These are phyloP conservation scores for Massarina eburnea DNA, from an alignment of 2,329 filamentous ascomycete genomes.

Conservation along the genomic window DNA sequence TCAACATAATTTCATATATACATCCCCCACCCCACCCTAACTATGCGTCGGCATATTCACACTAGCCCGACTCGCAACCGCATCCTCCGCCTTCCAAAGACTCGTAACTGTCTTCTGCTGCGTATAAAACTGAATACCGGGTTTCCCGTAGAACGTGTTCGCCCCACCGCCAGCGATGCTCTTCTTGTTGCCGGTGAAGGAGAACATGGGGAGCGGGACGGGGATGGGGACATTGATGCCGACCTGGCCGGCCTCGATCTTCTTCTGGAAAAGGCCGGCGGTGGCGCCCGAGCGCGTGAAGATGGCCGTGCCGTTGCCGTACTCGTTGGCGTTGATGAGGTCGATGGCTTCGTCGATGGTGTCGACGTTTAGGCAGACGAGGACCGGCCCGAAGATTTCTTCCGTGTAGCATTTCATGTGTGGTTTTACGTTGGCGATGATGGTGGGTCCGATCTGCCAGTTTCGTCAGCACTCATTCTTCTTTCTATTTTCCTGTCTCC, in stretches of 20 bases:
- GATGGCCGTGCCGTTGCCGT: constrained; percentile 83
- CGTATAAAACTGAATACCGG: constrained; percentile 92
- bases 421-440: constrained; percentile 77
- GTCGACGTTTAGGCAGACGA: constrained; percentile 77
- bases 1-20: too few relatives aligned
- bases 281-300: constrained; percentile 79
- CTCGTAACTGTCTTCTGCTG: constrained; percentile 97
- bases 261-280: constrained; percentile 74
- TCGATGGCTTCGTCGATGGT: constrained; percentile 79
- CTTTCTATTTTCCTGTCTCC: too few relatives aligned
- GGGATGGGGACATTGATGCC: constrained; percentile 84
- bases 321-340: constrained; percentile 82
- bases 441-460: constrained; percentile 70
- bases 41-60: constrained; percentile 81
- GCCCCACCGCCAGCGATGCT: constrained; percentile 88
- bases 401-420: constrained; percentile 83
- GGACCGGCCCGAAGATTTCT: constrained; percentile 83
- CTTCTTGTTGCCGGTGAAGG: constrained; percentile 74
- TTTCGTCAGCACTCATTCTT: constrained; percentile 14
- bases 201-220: constrained; percentile 63
- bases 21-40: constrained; percentile 17
- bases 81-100: constrained; percentile 84
- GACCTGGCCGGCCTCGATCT: constrained; percentile 83
- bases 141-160: constrained; percentile 93
- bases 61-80: constrained; percentile 78